These are phyloP conservation scores for Nelumbo lutea DNA, from an alignment of 164 flowering plant genomes.

Conservation along the genomic window DNA sequence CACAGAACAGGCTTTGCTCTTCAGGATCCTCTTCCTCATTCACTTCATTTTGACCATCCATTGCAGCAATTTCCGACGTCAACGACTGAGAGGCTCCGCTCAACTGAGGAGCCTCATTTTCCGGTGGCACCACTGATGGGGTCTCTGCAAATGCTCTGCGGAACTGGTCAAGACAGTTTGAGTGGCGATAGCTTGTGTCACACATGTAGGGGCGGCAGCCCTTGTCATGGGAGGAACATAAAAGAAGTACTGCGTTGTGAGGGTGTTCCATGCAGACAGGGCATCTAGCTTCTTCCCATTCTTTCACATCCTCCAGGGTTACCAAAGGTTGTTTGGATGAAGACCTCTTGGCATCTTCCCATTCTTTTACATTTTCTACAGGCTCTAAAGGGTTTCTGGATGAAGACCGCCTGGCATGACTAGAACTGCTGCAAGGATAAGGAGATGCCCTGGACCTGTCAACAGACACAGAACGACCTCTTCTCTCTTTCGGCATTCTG, in stretches of 20 bases:
- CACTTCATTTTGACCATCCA: neutral
- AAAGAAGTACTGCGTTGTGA: neutral
- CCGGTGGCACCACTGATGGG: neutral
- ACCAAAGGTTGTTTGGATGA: slow-evolving; percentile 33
- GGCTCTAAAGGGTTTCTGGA: slow-evolving; percentile 31
- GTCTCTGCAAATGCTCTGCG: neutral
- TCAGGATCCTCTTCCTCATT: neutral
- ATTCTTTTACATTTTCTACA: slow-evolving; percentile 50
- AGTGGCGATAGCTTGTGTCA: slow-evolving; percentile 1
- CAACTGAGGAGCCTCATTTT: neutral
- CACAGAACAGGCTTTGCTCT: slow-evolving; percentile 15
- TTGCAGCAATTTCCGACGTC: neutral
- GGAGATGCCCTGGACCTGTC: slow-evolving; percentile 58
- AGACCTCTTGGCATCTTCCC: slow-evolving; percentile 58
- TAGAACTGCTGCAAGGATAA: slow-evolving; percentile 50
- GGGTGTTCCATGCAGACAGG: neutral
- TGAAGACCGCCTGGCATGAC: slow-evolving; percentile 28
- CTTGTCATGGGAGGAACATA: neutral
- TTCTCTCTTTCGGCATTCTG: slow-evolving; percentile 73
- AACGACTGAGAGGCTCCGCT: neutral
- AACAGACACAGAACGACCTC: slow-evolving; percentile 52
- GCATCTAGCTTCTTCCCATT: slow-evolving; percentile 73
- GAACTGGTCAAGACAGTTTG: slow-evolving; percentile 1
- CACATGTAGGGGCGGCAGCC: neutral
- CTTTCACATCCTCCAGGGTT: slow-evolving; percentile 38